Evolutionary conservation across 257 asterid genomes (phyloP), one percentile per base, ranked within the genome.

Genomic region (Jaltomata sinuosa): DNA sequence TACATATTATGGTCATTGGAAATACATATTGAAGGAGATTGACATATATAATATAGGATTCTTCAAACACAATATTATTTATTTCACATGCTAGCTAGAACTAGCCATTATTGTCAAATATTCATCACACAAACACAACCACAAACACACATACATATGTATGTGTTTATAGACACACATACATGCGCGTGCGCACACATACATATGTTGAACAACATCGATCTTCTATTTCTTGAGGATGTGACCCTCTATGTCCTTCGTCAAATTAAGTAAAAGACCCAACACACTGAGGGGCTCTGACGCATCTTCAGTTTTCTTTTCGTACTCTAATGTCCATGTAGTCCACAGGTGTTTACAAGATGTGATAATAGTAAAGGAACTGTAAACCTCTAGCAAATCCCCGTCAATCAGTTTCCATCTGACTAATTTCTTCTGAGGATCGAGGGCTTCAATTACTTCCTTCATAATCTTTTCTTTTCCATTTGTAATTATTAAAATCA

Each of bases 301-400:
- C 0, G 31, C n/a, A 2, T 21, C 87, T 50, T 84, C 87, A 1
- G 18, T 80, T 38, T 85, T 22, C 36, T 89, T 91, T 84, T 88
- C 90, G 0, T 71, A 71, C 19, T 10, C 79, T 21, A 71, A 0
- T 11, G 79, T 71, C 53, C 0, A 69, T n/a, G 29, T 11, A 0
- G 32, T 5, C 32, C 52, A 69, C 4, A 21, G 52, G 0, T 7
- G 0, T 36, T 69, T 32, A 69, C 15, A 69, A 21, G 0, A 69
- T 38, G 0, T 21, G 6, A 38, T 0, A 21, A 5, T 5, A 22
- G 80, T 69, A 69, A 59, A 55, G 27, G 83, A 71, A 50, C 25
- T 53, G 10, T 71, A 84, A 55, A 55, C 3, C 0, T 84, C 49
- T 71, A 71, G 36, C 21, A 32, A 0, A 18, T 55, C 50, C 72